Percentiles rank a stretch among this genome's conserved stretches.
Evolutionary conservation across 345 rosid genomes (phyloP).

Genomic region (Lumnitzera littorea): DNA sequence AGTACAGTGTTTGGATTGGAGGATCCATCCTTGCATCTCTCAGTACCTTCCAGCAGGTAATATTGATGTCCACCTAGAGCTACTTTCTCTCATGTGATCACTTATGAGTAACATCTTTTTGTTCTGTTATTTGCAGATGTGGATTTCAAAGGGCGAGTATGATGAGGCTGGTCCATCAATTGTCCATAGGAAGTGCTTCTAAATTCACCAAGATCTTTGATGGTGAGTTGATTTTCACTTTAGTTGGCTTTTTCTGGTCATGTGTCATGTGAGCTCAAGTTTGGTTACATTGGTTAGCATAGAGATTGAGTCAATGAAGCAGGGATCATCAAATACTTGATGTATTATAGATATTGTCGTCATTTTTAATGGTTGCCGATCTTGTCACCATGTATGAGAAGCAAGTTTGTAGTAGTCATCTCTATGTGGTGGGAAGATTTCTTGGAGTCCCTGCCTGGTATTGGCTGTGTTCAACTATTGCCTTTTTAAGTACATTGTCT

Average conservation of each 20-base stretch:
- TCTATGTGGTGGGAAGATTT: slow-evolving; percentile 4
- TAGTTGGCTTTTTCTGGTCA: slow-evolving; percentile 40
- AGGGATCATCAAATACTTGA: not conserved
- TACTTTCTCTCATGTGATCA: not conserved
- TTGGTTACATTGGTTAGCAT: not conserved
- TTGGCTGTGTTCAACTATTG: slow-evolving; percentile 2
- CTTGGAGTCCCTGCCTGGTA: slow-evolving; percentile 7
- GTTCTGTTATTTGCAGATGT: slow-evolving; percentile 31
- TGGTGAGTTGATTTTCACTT: slow-evolving; percentile 38
- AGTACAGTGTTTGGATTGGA: slow-evolving; percentile 70
- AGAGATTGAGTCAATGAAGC: slow-evolving; percentile 3
- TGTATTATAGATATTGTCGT: slow-evolving; percentile 1
- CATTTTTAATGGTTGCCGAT: not conserved
- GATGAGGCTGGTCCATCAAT: slow-evolving; percentile 63
- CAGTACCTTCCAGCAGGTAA: slow-evolving; percentile 64
- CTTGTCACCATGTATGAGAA: not conserved
- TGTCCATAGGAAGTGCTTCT: slow-evolving; percentile 70
- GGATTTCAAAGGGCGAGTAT: slow-evolving; percentile 61
- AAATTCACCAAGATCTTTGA: slow-evolving; percentile 18
- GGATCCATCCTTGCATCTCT: slow-evolving; percentile 72
- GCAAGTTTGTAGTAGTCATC: slow-evolving; percentile 4
- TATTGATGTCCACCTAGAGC: not conserved
- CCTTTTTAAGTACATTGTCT: slow-evolving; percentile 2
- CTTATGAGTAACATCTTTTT: slow-evolving; percentile 1
- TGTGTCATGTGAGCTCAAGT: slow-evolving; percentile 24